phyloP scores from a whole-genome alignment of 139 green algal species.

The Auxenochlorella pyrenoidosa region DNA sequence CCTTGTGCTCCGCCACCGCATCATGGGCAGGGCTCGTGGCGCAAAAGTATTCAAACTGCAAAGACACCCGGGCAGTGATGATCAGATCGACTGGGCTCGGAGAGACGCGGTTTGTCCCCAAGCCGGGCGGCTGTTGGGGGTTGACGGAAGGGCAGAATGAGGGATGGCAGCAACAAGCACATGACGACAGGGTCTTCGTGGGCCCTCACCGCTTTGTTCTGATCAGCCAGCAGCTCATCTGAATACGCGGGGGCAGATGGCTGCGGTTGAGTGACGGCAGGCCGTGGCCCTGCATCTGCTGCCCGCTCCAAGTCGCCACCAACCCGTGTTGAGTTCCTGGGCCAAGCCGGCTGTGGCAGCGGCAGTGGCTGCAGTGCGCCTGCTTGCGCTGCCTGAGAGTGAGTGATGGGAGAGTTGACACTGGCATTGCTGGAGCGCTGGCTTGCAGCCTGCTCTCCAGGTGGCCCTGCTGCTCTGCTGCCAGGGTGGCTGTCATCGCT shows the following conservation, averaged over 20 bases:
- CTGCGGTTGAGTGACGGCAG: not conserved
- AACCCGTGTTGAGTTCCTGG: not conserved
- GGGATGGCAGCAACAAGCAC: not conserved
- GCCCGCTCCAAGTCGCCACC: not conserved
- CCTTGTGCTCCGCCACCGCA: constrained; percentile 89
- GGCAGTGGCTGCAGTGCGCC: not conserved
- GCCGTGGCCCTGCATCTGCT: not conserved
- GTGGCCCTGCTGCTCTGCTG: too few species aligned
- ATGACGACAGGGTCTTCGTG: not conserved
- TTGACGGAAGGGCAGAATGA: not conserved
- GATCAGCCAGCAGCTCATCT: constrained; percentile 65
- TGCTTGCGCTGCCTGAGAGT: not conserved
- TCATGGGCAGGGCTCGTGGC: constrained; percentile 84
- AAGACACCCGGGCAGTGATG: not conserved
- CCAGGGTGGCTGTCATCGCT: not conserved
- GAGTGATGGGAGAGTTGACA: not conserved
- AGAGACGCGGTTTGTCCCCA: too few species aligned
- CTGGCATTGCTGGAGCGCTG: not conserved
- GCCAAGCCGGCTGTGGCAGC: not conserved
- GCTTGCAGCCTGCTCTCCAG: not conserved
- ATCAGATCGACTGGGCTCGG: too few species aligned
- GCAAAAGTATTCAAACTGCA: constrained; percentile 83
- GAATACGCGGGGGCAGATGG: not conserved
- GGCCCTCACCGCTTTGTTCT: constrained; percentile 65
- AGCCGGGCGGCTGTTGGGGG: not conserved